Evolutionary conservation across 768 basidiomycete genomes (phyloP).

Genomic region (Serendipita sp.): DNA sequence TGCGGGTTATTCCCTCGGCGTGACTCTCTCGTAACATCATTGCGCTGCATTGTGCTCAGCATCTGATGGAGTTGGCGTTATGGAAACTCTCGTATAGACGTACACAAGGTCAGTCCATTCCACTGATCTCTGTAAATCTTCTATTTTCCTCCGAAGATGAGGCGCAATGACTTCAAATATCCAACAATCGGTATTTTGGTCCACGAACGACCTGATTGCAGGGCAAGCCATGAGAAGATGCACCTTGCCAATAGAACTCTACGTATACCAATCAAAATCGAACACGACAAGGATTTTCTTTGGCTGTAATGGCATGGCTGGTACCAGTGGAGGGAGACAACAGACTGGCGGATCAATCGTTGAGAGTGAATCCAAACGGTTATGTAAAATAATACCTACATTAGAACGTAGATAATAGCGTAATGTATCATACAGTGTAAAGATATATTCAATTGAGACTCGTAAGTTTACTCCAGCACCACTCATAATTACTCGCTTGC

Average conservation of each 20-base stretch:
- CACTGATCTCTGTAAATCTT: conserved; percentile 37
- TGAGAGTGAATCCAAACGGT: too few relatives aligned
- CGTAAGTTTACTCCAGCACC: too few relatives aligned
- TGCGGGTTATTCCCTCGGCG: conserved; percentile 44
- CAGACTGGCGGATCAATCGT: too few relatives aligned
- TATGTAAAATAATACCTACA: too few relatives aligned
- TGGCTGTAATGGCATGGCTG: background rate
- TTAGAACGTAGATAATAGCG: too few relatives aligned
- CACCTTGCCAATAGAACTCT: background rate
- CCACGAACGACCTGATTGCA: conserved; percentile 60
- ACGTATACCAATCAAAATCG: background rate
- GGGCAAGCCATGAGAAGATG: background rate
- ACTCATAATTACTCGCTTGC: too few relatives aligned
- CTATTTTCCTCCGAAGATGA: conserved; percentile 68
- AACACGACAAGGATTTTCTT: background rate
- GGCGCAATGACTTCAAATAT: conserved; percentile 76
- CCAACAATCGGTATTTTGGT: conserved; percentile 95
- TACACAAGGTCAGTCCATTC: conserved; percentile 97
- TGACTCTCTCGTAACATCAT: conserved; percentile 55
- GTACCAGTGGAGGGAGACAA: background rate
- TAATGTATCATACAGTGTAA: too few relatives aligned
- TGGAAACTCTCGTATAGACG: conserved; percentile 14
- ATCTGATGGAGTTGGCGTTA: background rate
- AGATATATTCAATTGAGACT: too few relatives aligned
- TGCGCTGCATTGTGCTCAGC: conserved; percentile 28